Conservation (phyloP, 768 basidiomycete genomes). For the Suillus clintonianus region DNA sequence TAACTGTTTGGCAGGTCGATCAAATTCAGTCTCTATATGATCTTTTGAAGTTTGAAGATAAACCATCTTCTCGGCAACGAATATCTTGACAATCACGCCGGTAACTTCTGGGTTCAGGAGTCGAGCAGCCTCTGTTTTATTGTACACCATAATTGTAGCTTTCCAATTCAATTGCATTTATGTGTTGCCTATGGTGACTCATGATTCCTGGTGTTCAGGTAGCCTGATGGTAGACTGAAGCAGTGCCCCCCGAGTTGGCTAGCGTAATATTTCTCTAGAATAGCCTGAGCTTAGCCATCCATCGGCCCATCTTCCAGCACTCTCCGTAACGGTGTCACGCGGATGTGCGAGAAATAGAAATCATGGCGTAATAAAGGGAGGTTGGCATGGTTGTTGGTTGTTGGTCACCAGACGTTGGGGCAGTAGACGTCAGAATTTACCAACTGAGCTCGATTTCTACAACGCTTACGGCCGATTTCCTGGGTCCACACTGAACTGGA, state of each 20-base stretch:
- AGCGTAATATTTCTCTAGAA: not conserved
- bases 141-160: not conserved
- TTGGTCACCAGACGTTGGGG: no score
- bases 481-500: not conserved
- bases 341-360: not conserved
- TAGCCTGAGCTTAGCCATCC: not conserved
- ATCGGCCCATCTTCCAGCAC: not conserved
- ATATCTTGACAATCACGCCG: not conserved
- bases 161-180: not conserved
- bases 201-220: not conserved
- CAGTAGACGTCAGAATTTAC: not conserved
- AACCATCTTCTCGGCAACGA: conserved; percentile 31
- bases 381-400: not conserved
- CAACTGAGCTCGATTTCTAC: no score
- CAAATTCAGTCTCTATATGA: conserved; percentile 93
- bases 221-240: not conserved
- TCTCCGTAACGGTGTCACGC: not conserved
- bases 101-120: not conserved
- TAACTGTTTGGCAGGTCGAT: conserved; percentile 62
- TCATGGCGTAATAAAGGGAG: not conserved
- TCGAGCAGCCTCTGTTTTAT: not conserved
- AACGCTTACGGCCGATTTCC: not conserved
- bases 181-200: not conserved
- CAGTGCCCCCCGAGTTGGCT: not conserved
- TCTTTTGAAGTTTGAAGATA: conserved; percentile 76